Conservation (phyloP, 768 basidiomycete genomes). For the Sporobolomyces phaffii region DNA sequence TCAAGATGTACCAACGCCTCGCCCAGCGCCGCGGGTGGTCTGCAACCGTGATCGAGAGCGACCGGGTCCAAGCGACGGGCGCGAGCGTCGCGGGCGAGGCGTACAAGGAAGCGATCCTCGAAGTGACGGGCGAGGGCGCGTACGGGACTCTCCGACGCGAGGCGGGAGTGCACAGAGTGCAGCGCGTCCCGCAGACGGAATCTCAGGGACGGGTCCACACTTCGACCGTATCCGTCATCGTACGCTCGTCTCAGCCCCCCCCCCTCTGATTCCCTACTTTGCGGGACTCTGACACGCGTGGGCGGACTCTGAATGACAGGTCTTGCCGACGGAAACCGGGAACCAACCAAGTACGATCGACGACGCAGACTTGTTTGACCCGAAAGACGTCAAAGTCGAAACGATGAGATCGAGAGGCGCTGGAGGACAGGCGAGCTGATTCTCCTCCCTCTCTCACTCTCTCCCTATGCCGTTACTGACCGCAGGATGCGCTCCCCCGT, state of each 20-base stretch:
- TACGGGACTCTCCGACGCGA: slow-evolving; percentile 81
- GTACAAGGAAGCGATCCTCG: slow-evolving; percentile 68
- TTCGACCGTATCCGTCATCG: slow-evolving; percentile 79
- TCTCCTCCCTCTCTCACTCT: not conserved
- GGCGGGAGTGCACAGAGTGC: slow-evolving; percentile 91
- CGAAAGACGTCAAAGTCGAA: slow-evolving; percentile 77
- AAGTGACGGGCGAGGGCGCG: slow-evolving; percentile 68
- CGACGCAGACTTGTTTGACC: slow-evolving; percentile 59
- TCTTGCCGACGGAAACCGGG: slow-evolving; percentile 72
- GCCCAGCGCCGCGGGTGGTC: slow-evolving; percentile 60
- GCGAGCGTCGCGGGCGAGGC: slow-evolving; percentile 44
- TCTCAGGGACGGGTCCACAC: slow-evolving; percentile 82
- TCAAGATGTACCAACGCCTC: slow-evolving; percentile 73
- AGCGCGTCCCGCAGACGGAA: slow-evolving; percentile 87
- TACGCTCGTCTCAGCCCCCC: slow-evolving; percentile 48
- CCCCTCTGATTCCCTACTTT: no score
- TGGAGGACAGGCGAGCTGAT: slow-evolving; percentile 70
- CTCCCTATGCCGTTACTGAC: not conserved
- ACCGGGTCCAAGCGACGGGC: slow-evolving; percentile 18
- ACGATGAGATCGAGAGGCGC: slow-evolving; percentile 97
- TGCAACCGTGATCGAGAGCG: slow-evolving; percentile 45
- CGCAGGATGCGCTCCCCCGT: not conserved
- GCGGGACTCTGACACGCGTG: no score
- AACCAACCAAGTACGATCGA: slow-evolving; percentile 56
- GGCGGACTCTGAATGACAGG: no score